Evolutionary conservation across 2,329 filamentous ascomycete genomes (phyloP).

Genomic region (Aspergillus sp.): DNA sequence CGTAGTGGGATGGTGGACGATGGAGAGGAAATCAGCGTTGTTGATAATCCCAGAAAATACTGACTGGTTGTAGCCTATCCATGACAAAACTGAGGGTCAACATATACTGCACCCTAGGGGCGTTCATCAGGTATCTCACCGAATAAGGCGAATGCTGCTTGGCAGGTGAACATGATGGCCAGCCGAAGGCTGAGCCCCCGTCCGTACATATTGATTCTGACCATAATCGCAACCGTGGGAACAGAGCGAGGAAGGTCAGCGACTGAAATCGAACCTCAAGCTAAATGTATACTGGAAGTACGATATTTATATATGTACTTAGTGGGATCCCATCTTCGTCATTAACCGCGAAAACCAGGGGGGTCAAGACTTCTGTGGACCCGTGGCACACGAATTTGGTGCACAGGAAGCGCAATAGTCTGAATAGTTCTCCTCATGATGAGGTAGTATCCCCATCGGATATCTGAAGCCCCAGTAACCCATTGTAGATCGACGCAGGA

Average conservation of each 20-base stretch:
- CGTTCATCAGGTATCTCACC: conserved; percentile 16
- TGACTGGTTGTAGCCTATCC: conserved; percentile 51
- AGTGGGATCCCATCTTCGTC: not conserved
- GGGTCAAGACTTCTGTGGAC: conserved; percentile 9
- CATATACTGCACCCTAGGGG: not conserved
- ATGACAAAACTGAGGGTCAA: conserved; percentile 10
- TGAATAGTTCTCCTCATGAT: not conserved
- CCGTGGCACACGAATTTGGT: conserved; percentile 9
- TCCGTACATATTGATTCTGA: conserved; percentile 29
- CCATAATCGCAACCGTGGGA: conserved; percentile 17
- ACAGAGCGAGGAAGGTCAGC: conserved; percentile 4
- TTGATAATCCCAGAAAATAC: conserved; percentile 53
- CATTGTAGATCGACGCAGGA: conserved; percentile 12
- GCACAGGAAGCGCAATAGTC: conserved; percentile 1
- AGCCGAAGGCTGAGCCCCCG: conserved; percentile 29
- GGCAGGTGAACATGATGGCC: conserved; percentile 28
- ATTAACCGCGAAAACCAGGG: not conserved
- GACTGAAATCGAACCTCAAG: not conserved
- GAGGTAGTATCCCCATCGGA: not conserved
- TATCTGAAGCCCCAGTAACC: conserved; percentile 14
- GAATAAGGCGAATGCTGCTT: conserved; percentile 30
- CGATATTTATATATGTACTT: conserved; percentile 11
- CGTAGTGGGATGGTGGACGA: conserved; percentile 42
- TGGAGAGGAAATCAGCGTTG: conserved; percentile 47
- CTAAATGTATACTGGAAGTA: conserved; percentile 2